Percentiles rank a stretch among this genome's conserved stretches.
These are phyloP conservation scores for Pythium scleroteichum DNA, from an alignment of 352 stramenopile species.

Conservation along the genomic window DNA sequence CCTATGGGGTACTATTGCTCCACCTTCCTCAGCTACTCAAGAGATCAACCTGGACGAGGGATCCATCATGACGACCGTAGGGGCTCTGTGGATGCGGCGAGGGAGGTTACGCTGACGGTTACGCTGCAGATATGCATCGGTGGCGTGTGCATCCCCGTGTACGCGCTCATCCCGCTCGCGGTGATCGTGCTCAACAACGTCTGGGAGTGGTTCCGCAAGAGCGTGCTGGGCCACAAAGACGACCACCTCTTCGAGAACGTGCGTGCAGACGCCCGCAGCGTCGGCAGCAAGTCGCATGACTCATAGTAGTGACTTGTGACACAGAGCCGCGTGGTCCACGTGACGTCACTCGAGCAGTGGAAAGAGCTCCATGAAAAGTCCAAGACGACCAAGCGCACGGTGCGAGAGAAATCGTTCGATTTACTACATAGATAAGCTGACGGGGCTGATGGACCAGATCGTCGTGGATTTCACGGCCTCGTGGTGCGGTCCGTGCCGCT, in stretches of 20 bases:
- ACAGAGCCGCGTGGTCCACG: conserved; percentile 70
- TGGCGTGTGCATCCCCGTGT: conserved; percentile 75
- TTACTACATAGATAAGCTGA: too few relatives aligned
- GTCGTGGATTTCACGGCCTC: conserved; percentile 89
- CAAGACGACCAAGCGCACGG: conserved; percentile 66
- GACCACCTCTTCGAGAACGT: conserved; percentile 38
- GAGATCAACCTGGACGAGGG: not conserved
- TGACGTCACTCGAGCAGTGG: conserved; percentile 69
- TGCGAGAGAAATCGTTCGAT: too few relatives aligned
- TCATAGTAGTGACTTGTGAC: too few relatives aligned
- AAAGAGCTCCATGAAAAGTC: conserved; percentile 71
- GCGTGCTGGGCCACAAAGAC: conserved; percentile 58
- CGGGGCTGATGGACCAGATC: too few relatives aligned
- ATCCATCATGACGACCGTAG: conserved; percentile 41
- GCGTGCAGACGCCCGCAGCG: too few relatives aligned
- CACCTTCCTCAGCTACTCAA: not conserved
- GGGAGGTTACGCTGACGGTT: not conserved
- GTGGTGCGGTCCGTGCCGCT: conserved; percentile 88
- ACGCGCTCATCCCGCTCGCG: conserved; percentile 70
- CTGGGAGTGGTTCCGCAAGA: conserved; percentile 74
- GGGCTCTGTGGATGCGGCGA: too few relatives aligned
- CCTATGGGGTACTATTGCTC: not conserved
- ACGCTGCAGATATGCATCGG: conserved; percentile 73
- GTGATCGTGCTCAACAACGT: conserved; percentile 67
- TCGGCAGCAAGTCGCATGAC: too few relatives aligned